Evolutionary conservation across 495 filamentous ascomycete species (phyloP).

Genomic region (Choiromyces venosus): DNA sequence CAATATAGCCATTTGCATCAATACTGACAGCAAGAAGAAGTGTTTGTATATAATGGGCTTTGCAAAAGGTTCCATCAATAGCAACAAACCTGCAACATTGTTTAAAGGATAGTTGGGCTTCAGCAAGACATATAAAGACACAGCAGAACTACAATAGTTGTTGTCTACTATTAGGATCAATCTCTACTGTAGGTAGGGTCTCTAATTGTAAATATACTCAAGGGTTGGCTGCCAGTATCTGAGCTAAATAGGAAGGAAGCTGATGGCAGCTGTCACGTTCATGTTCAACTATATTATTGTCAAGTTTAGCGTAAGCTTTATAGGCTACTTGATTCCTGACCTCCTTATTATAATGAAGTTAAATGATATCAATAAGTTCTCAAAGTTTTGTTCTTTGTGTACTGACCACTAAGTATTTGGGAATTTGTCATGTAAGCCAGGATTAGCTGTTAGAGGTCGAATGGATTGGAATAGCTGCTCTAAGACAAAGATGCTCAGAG

Average conservation of each 20-base stretch:
- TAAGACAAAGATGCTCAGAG: conserved; percentile 7
- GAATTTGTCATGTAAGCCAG: conserved; percentile 3
- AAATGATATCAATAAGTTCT: too few relatives aligned
- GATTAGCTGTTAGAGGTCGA: not conserved
- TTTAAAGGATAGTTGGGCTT: not conserved
- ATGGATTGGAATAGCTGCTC: not conserved
- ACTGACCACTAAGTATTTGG: conserved; percentile 3
- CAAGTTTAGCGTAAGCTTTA: not conserved
- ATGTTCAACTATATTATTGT: conserved; percentile 4
- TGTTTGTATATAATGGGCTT: conserved; percentile 7
- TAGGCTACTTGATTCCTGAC: not conserved
- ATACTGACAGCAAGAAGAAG: conserved; percentile 15
- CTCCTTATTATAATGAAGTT: not conserved
- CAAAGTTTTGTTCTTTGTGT: not conserved
- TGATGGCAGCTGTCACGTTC: conserved; percentile 1
- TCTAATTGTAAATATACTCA: conserved; percentile 5
- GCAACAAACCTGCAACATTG: conserved; percentile 9
- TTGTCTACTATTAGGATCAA: not conserved
- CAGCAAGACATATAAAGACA: conserved; percentile 11
- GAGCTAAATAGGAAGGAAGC: conserved; percentile 5
- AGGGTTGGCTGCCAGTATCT: not conserved
- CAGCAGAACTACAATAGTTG: conserved; percentile 7
- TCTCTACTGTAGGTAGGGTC: not conserved
- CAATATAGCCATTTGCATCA: too few relatives aligned
- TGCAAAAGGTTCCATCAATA: conserved; percentile 18